Percentiles rank a stretch among this genome's conserved stretches.
phyloP scores from a whole-genome alignment of 106 monocot genomes.

The Acanthochlamys bracteata region DNA sequence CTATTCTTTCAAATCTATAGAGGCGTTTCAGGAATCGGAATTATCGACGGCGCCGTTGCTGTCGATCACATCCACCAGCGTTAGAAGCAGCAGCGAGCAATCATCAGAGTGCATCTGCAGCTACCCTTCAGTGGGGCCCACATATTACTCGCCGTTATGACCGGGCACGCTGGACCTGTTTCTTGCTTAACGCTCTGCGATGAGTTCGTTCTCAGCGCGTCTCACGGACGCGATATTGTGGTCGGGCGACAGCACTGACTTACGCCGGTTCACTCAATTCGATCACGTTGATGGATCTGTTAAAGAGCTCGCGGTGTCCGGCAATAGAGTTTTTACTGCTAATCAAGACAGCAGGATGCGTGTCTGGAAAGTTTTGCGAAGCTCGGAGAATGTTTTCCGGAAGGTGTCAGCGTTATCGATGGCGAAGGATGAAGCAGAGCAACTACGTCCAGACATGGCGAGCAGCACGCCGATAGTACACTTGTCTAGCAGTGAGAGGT shows the following conservation, averaged over 20 bases:
- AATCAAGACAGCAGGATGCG: slow-evolving; percentile 69
- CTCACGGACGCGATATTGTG: slow-evolving; percentile 46
- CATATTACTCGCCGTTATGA: slow-evolving; percentile 37
- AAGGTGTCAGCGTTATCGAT: slow-evolving; percentile 52
- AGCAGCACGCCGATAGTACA: slow-evolving; percentile 66
- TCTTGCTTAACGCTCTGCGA: slow-evolving; percentile 67
- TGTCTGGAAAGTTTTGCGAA: slow-evolving; percentile 55
- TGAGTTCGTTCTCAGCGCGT: slow-evolving; percentile 83
- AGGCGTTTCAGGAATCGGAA: too few species aligned
- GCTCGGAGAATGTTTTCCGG: slow-evolving; percentile 43
- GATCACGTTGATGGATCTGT: slow-evolving; percentile 53
- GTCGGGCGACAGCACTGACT: slow-evolving; percentile 69
- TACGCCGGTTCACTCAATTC: slow-evolving; percentile 51
- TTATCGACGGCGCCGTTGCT: too few species aligned
- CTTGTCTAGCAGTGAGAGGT: slow-evolving; percentile 45
- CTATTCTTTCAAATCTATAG: too few species aligned
- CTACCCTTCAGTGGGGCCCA: neutral
- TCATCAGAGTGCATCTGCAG: neutral
- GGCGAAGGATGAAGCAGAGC: slow-evolving; percentile 46
- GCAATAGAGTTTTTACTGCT: slow-evolving; percentile 58
- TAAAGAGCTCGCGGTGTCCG: slow-evolving; percentile 49
- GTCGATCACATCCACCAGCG: too few species aligned
- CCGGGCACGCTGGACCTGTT: slow-evolving; percentile 41
- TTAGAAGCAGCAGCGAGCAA: slow-evolving; percentile 1
- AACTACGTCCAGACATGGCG: slow-evolving; percentile 63